A percentile compares a stretch with the other conserved stretches of the same genome.
phyloP scores from a whole-genome alignment of 2,329 filamentous ascomycete species.

The Aspergillus sp. region DNA sequence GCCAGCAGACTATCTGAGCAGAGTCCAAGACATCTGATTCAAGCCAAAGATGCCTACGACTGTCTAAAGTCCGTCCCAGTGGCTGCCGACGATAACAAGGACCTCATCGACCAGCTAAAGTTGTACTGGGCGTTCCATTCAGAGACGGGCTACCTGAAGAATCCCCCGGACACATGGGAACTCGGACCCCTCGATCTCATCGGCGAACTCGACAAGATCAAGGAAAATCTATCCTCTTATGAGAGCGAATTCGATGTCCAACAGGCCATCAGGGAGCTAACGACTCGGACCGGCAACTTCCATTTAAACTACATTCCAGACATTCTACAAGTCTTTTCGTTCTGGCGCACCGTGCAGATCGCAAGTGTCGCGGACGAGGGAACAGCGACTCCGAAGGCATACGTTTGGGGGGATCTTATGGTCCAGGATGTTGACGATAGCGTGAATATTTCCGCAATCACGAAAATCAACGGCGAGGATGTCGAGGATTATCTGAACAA shows the following conservation, averaged over 20 bases:
- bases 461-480: conserved; percentile 21
- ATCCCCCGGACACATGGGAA: conserved; percentile 5
- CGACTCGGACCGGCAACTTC: conserved; percentile 5
- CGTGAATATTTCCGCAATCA: conserved; percentile 15
- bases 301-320: conserved; percentile 5
- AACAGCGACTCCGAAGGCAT: conserved; percentile 1
- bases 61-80: conserved; percentile 15
- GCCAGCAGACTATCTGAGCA: no score
- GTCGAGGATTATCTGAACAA: conserved; percentile 16
- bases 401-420: conserved; percentile 9
- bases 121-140: conserved; percentile 15
- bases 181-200: conserved; percentile 5
- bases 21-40: no score
- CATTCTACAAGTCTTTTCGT: conserved; percentile 5
- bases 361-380: conserved; percentile 5
- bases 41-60: conserved; percentile 11
- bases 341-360: conserved; percentile 2
- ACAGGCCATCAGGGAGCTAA: conserved; percentile 4
- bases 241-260: conserved; percentile 8
- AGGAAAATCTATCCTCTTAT: conserved; percentile 3
- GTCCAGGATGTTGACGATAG: conserved; percentile 5
- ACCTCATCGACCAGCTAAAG: conserved; percentile 13
- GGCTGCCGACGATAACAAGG: conserved; percentile 10
- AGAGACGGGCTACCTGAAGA: conserved; percentile 13
- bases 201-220: conserved; percentile 6